Conservation (phyloP, 176 grass and related monocot species). For the Oryza meridionalis region DNA sequence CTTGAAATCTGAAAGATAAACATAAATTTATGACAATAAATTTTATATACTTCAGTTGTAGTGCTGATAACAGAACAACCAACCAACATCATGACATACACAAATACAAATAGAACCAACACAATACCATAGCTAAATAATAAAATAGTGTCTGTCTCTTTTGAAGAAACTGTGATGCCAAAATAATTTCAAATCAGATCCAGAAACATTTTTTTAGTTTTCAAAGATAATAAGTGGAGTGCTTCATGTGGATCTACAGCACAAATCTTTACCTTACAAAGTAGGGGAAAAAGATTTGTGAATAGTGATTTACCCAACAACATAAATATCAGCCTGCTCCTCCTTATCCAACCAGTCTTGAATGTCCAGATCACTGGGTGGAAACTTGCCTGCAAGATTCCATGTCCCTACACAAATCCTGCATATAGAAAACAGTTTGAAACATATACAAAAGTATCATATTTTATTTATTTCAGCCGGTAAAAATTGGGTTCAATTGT, state of each 20-base stretch:
- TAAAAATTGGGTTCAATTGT: not conserved
- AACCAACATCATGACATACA: slow-evolving; percentile 1
- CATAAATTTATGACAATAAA: slow-evolving; percentile 43
- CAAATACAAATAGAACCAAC: not conserved
- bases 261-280: slow-evolving; percentile 19
- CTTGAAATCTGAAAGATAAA: slow-evolving; percentile 74
- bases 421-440: slow-evolving; percentile 34
- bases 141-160: not conserved
- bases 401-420: slow-evolving; percentile 81
- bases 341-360: slow-evolving; percentile 66
- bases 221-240: not conserved
- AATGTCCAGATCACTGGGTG: slow-evolving; percentile 61
- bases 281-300: not conserved
- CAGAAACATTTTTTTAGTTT: slow-evolving; percentile 7
- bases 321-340: slow-evolving; percentile 79
- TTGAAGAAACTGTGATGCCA: not conserved
- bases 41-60: not conserved
- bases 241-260: not conserved
- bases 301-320: slow-evolving; percentile 64
- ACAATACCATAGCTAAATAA: no score
- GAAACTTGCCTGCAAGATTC: slow-evolving; percentile 84
- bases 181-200: slow-evolving; percentile 12
- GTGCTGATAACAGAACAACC: not conserved
- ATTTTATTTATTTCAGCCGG: not conserved
- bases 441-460: slow-evolving; percentile 23